Conservation (phyloP, 2,329 filamentous ascomycete species). For the Sodiomyces alkalinus region DNA sequence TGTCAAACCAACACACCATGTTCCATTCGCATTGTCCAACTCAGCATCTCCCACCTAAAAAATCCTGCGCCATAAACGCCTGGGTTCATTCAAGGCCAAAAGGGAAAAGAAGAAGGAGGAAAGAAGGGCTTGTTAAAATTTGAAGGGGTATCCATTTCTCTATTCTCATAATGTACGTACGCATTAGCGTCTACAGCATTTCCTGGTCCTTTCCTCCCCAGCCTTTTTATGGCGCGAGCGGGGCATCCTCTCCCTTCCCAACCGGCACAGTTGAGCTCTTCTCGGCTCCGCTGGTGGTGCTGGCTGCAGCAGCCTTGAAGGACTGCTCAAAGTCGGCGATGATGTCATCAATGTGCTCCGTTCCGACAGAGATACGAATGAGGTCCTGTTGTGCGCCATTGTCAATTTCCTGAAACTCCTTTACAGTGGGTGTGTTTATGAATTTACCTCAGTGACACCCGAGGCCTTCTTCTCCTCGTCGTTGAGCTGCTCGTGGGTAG, state of each 20-base stretch:
- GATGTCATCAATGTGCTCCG: constrained; percentile 94
- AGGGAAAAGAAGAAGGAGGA: no score
- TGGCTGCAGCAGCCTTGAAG: constrained; percentile 46
- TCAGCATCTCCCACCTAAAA: no score
- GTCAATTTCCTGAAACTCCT: no score
- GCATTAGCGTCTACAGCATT: no score
- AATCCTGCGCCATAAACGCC: no score
- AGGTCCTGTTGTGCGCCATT: constrained; percentile 55
- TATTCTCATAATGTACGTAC: neutral
- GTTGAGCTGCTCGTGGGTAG: constrained; percentile 82
- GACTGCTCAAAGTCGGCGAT: constrained; percentile 91
- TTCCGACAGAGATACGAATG: constrained; percentile 90
- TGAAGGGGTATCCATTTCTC: constrained; percentile 1
- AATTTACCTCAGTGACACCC: constrained; percentile 61
- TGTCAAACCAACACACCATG: no score
- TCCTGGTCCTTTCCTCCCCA: neutral
- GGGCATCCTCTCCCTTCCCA: constrained; percentile 22
- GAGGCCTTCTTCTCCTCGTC: constrained; percentile 68
- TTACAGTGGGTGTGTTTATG: no score
- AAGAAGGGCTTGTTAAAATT: no score
- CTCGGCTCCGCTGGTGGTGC: constrained; percentile 18
- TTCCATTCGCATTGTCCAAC: no score
- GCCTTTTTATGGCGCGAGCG: constrained; percentile 12
- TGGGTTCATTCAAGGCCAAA: no score
- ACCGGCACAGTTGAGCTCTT: constrained; percentile 4